phyloP scores from a whole-genome alignment of 306 rosid species.

The Datisca glomerata region DNA sequence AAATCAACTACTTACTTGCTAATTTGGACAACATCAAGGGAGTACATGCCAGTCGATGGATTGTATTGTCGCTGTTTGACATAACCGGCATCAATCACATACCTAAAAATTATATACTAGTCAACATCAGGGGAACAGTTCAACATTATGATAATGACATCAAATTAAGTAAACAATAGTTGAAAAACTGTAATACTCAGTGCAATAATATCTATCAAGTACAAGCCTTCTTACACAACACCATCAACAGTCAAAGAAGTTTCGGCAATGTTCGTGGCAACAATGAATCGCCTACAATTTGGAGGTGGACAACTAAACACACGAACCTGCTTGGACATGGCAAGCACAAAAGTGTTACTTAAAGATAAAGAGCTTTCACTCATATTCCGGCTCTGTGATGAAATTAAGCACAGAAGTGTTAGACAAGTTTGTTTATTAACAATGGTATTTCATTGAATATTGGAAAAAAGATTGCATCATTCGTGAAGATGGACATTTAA shows the following conservation, averaged over 20 bases:
- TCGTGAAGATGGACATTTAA: no score
- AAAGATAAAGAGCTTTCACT: no score
- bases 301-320: slow-evolving; percentile 84
- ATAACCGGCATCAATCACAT: slow-evolving; percentile 92
- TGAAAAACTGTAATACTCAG: no score
- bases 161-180: slow-evolving; percentile 5
- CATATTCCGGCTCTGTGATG: no score
- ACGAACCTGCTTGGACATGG: slow-evolving; percentile 58
- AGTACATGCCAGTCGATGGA: slow-evolving; percentile 94
- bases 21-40: slow-evolving; percentile 90
- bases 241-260: slow-evolving; percentile 99
- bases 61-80: slow-evolving; percentile 95
- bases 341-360: slow-evolving; percentile 15
- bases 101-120: slow-evolving; percentile 40
- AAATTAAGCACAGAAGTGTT: no score
- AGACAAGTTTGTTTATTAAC: no score
- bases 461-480: no score
- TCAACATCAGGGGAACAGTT: no score
- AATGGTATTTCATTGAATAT: no score
- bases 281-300: slow-evolving; percentile 89
- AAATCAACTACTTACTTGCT: slow-evolving; percentile 60
- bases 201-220: no score
- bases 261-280: slow-evolving; percentile 94
- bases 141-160: slow-evolving; percentile 10
- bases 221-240: slow-evolving; percentile 63